Evolutionary conservation across 139 green algal species (phyloP).

Genomic region (Bryopsis sp.): DNA sequence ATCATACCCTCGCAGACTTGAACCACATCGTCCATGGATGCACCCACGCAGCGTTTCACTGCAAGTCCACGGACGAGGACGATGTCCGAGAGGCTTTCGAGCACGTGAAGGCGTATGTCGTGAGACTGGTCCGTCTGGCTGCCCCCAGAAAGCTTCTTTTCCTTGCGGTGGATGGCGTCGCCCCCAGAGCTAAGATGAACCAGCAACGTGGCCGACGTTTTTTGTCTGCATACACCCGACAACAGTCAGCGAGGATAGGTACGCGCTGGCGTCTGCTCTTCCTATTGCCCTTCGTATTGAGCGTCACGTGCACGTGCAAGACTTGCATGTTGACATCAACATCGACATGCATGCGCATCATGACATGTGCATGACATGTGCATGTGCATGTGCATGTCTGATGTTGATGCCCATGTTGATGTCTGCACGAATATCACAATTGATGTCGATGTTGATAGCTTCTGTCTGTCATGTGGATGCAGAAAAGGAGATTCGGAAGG

Average conservation of each 20-base stretch:
- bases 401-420: constrained; percentile 48
- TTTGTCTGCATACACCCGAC: constrained; percentile 67
- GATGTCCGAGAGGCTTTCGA: constrained; percentile 37
- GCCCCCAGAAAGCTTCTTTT: constrained; percentile 41
- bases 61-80: constrained; percentile 36
- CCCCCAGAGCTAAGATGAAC: constrained; percentile 83
- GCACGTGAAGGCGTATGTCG: constrained; percentile 67
- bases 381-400: no score
- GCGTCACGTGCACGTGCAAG: no score
- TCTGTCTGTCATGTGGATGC: not conserved
- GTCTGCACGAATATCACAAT: constrained; percentile 20
- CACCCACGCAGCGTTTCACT: constrained; percentile 50
- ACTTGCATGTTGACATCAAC: no score
- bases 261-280: no score
- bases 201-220: constrained; percentile 82
- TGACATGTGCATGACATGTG: no score
- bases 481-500: constrained; percentile 42
- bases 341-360: no score
- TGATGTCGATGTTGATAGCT: constrained; percentile 20
- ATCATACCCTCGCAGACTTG: constrained; percentile 35
- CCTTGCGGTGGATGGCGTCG: constrained; percentile 63
- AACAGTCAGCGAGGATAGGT: no score
- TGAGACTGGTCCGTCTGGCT: constrained; percentile 58
- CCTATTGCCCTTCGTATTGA: no score
- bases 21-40: constrained; percentile 90